Conservation (phyloP, 129 eudicot species). For the Flaveria sonorensis region DNA sequence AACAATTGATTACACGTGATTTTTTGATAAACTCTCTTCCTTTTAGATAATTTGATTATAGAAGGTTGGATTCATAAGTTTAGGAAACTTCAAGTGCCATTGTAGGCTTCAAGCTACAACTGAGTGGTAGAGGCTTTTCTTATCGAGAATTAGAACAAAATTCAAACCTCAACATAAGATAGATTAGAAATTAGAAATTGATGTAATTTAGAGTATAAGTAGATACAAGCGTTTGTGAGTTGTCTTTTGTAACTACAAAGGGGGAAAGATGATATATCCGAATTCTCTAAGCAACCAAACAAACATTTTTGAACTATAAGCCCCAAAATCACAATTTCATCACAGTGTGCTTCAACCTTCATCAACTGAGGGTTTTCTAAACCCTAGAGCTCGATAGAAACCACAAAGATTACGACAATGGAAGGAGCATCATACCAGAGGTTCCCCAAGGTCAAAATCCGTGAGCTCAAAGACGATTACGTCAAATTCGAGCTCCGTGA, state of each 20-base stretch:
- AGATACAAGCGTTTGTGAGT: neutral
- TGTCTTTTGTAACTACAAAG: neutral
- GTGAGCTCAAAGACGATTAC: constrained; percentile 72
- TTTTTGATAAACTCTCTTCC: no score
- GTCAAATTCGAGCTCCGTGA: constrained; percentile 84
- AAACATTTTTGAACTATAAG: neutral
- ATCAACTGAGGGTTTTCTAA: constrained; percentile 27
- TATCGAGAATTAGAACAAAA: no score
- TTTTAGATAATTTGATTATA: no score
- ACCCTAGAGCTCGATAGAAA: constrained; percentile 7
- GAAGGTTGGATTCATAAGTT: no score
- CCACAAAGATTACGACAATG: constrained; percentile 38
- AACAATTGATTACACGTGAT: no score
- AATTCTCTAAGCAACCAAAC: neutral
- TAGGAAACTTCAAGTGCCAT: no score
- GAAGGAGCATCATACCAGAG: constrained; percentile 84
- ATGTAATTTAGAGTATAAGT: no score
- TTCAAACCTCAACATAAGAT: no score
- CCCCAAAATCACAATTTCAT: neutral
- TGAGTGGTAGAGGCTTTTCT: no score
- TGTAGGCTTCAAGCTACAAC: no score
- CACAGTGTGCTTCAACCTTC: neutral
- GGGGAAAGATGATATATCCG: neutral
- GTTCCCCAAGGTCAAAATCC: constrained; percentile 75
- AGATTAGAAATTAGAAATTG: no score